phyloP scores from a whole-genome alignment of 495 filamentous ascomycete species.

The Penicillium psychrofluorescens region DNA sequence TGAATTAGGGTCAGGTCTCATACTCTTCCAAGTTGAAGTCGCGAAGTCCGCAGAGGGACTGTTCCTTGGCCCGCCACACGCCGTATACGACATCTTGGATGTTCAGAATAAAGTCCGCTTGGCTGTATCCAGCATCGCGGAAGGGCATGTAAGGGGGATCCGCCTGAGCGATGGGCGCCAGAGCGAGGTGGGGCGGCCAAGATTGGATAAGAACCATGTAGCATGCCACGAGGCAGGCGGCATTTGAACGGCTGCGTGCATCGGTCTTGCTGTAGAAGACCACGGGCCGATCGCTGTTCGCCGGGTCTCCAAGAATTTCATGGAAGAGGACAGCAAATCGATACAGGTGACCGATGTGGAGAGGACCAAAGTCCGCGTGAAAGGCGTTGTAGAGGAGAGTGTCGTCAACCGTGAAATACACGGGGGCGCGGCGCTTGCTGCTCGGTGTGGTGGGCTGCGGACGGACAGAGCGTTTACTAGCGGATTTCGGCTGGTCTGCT shows the following conservation, averaged over 20 bases:
- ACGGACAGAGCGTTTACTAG: conserved; percentile 69
- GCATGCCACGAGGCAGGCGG: conserved; percentile 88
- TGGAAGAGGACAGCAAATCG: conserved; percentile 92
- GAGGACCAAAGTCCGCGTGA: conserved; percentile 94
- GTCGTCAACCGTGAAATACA: conserved; percentile 95
- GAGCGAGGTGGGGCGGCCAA: conserved; percentile 97
- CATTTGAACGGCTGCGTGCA: conserved; percentile 90
- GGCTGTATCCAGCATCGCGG: conserved; percentile 95
- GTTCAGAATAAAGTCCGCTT: conserved; percentile 90
- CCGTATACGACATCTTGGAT: conserved; percentile 98
- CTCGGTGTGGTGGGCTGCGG: conserved; percentile 48
- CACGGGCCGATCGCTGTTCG: conserved; percentile 73
- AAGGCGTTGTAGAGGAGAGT: conserved; percentile 94
- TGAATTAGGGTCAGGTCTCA: conserved; percentile 14
- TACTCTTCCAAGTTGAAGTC: conserved; percentile 92
- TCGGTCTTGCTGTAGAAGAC: conserved; percentile 94
- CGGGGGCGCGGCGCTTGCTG: conserved; percentile 54
- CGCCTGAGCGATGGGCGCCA: conserved; percentile 90
- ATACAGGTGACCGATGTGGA: conserved; percentile 96
- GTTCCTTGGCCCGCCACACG: conserved; percentile 97
- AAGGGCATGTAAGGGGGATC: conserved; percentile 98
- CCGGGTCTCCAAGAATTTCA: conserved; percentile 82
- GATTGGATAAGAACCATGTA: conserved; percentile 99
- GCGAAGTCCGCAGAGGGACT: conserved; percentile 76
- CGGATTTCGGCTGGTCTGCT: conserved; percentile 51